Percentiles rank a stretch among this genome's conserved stretches.
These are phyloP conservation scores for Pogostemon cablin DNA, from an alignment of 257 asterid species.

Conservation along the genomic window DNA sequence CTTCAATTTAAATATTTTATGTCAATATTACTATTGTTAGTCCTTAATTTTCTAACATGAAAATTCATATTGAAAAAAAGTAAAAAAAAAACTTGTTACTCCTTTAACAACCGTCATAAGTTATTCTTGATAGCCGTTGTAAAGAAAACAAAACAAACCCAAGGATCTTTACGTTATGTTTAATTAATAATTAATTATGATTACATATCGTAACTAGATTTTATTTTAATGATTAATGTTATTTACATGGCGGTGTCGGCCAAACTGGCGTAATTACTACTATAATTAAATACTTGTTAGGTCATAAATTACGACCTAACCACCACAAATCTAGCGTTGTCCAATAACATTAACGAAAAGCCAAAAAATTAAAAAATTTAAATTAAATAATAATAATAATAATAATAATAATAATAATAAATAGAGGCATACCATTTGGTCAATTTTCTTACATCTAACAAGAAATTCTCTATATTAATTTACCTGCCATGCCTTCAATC, in stretches of 20 bases:
- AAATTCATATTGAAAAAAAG: too few species aligned
- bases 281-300: slow-evolving; percentile 20
- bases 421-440: neutral
- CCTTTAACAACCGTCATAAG: too few species aligned
- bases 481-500: neutral
- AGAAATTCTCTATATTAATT: neutral
- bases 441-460: neutral
- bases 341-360: neutral
- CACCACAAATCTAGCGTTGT: neutral
- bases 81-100: too few species aligned
- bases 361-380: neutral
- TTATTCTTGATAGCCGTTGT: too few species aligned
- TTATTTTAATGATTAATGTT: slow-evolving; percentile 16
- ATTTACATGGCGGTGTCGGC: slow-evolving; percentile 23
- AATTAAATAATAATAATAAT: too few species aligned
- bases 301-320: slow-evolving; percentile 39
- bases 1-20: too few species aligned
- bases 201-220: neutral
- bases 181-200: slow-evolving; percentile 26
- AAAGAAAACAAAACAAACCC: slow-evolving; percentile 2
- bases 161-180: slow-evolving; percentile 31
- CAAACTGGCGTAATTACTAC: neutral
- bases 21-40: too few species aligned
- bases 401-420: too few species aligned
- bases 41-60: too few species aligned